Percentiles rank a stretch among this genome's conserved stretches.
Evolutionary conservation across 2,329 filamentous ascomycete genomes (phyloP).

Genomic region (Calonectria crousiana): DNA sequence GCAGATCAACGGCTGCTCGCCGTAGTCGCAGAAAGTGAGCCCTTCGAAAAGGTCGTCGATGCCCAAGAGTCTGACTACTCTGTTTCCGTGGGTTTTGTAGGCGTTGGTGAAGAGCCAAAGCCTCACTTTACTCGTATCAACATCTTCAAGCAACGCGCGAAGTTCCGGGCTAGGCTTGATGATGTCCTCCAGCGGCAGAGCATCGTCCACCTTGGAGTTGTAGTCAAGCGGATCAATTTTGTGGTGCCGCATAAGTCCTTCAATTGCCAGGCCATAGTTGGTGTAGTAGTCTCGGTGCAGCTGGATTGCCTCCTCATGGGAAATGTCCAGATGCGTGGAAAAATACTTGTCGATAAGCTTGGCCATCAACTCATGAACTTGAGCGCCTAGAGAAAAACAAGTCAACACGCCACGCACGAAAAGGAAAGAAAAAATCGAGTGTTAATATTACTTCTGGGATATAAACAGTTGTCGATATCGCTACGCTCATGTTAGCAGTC

Average conservation of each 20-base stretch:
- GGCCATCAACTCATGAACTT: constrained; percentile 91
- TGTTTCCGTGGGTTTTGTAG: constrained; percentile 86
- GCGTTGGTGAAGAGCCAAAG: constrained; percentile 98
- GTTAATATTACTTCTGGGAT: constrained; percentile 78
- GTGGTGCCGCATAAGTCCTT: constrained; percentile 93
- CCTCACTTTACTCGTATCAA: constrained; percentile 86
- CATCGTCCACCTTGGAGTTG: constrained; percentile 94
- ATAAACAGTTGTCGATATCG: constrained; percentile 98
- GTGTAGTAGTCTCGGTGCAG: constrained; percentile 94
- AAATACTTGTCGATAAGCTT: constrained; percentile 79
- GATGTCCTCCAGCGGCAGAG: constrained; percentile 86
- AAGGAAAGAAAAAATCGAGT: no score
- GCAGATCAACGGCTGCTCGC: constrained; percentile 78
- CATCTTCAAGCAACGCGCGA: constrained; percentile 80
- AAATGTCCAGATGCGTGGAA: constrained; percentile 77
- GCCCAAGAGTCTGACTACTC: constrained; percentile 84
- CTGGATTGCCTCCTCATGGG: constrained; percentile 81
- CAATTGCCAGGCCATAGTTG: constrained; percentile 96
- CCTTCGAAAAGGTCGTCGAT: constrained; percentile 94
- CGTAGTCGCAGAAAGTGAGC: constrained; percentile 95
- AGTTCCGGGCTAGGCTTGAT: constrained; percentile 83
- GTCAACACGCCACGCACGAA: constrained; percentile 19
- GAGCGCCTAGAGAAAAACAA: constrained; percentile 66
- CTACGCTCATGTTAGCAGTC: constrained; percentile 63
- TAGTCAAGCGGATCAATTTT: constrained; percentile 96